Base-by-base conservation (phyloP, 495 filamentous ascomycete species). In the Penicillium subrubescens region DNA sequence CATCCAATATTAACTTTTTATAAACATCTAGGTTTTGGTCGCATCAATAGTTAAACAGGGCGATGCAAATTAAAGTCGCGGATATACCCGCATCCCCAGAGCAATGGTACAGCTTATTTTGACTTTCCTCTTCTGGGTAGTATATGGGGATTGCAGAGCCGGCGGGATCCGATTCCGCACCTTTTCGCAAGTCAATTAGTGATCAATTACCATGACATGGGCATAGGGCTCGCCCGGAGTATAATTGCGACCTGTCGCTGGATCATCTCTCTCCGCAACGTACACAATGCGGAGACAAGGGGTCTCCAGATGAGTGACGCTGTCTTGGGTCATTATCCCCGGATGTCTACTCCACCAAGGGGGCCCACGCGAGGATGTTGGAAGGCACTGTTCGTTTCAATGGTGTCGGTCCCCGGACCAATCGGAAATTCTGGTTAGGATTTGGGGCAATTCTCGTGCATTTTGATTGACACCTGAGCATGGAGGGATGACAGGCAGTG, bases 281-380 rank as follows among this genome's bases (percentile, higher is more conserved):
- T 12, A 3, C 62, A 60, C 34, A 65, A 14, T 69, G 63, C 53
- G 68, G 71, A 67, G 65, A 43, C 31, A 35, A 27, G 17, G 19
- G 46, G 21, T 50, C 19, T 27, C 29, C 39, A 43, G 56, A 35
- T 52, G 15, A 43, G 66, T 70, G 70, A 72, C 63, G 67, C 59
- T 35, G 3, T 8, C 48, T 25, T 50, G 37, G 60, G 57, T 72
- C 67, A 73, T 70, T 21, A 23, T 62, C 66, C 67, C 71, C 69
- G 71, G 71, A 72, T 70, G 46, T 72, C 52, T 62, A 41, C 67
- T 73, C 71, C 71, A 68, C 69, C 57, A 67, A 61, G 63, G 37
- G 39, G 41, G 34, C 21, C 60, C 61, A 64, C 39, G 50, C 65
- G 55, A 67, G 19, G 59, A 48, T 52, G 34, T 15, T 61, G 67